Evolutionary conservation across 495 filamentous ascomycete species (phyloP).

Genomic region (Clavariopsis aquatica): DNA sequence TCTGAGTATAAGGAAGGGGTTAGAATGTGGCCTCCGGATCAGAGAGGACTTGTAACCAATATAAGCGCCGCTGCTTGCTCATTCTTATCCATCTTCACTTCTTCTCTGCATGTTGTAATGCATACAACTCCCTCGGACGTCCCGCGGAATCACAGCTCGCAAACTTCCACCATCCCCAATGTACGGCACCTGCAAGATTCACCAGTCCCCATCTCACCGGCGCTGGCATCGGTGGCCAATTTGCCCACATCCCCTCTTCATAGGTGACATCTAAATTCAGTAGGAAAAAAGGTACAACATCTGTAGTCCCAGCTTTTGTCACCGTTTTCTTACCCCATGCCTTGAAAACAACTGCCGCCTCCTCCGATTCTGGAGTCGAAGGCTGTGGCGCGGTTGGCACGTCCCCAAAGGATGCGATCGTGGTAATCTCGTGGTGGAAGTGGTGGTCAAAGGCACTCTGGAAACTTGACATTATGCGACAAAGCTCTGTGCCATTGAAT

Average conservation of each 20-base stretch:
- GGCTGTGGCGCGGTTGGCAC: slow-evolving; percentile 41
- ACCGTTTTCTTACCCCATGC: slow-evolving; percentile 48
- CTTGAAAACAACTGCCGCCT: slow-evolving; percentile 42
- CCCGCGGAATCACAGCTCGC: slow-evolving; percentile 47
- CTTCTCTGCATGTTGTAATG: slow-evolving; percentile 7
- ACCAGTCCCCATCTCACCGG: slow-evolving; percentile 34
- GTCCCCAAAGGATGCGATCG: slow-evolving; percentile 53
- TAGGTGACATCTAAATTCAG: slow-evolving; percentile 57
- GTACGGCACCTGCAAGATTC: slow-evolving; percentile 50
- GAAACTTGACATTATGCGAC: slow-evolving; percentile 53
- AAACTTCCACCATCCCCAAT: slow-evolving; percentile 57
- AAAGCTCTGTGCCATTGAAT: slow-evolving; percentile 50
- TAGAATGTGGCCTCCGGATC: too few species aligned
- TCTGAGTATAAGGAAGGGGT: too few species aligned
- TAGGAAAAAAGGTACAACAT: slow-evolving; percentile 57
- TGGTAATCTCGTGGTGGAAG: slow-evolving; percentile 57
- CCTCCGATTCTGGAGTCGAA: slow-evolving; percentile 29
- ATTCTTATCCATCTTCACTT: too few species aligned
- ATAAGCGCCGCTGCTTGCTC: too few species aligned
- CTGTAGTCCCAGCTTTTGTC: slow-evolving; percentile 25
- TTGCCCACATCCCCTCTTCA: slow-evolving; percentile 55
- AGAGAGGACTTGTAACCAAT: too few species aligned
- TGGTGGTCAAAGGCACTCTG: slow-evolving; percentile 52
- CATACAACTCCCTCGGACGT: slow-evolving; percentile 26
- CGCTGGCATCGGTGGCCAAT: slow-evolving; percentile 37